Evolutionary conservation across 768 basidiomycete genomes (phyloP).

Genomic region (Auriscalpium microsporum): DNA sequence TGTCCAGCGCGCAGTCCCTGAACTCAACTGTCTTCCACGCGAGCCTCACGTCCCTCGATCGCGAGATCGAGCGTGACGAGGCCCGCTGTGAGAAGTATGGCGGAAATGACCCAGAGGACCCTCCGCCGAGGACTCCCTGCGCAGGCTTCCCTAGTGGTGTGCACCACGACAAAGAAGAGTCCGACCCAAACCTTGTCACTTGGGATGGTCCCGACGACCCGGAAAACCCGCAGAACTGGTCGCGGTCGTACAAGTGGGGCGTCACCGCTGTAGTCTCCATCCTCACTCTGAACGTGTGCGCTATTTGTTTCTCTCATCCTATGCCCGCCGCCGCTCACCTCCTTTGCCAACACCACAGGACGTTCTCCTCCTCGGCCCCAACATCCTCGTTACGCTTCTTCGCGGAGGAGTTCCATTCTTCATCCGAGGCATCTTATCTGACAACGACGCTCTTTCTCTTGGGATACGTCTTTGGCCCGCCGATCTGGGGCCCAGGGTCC

Average conservation of each 20-base stretch:
- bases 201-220: conserved; percentile 7
- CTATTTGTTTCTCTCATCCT: background rate
- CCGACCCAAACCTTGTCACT: background rate
- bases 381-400: background rate
- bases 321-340: too few species aligned
- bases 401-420: background rate
- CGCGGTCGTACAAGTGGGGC: conserved; percentile 1
- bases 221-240: conserved; percentile 9
- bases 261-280: background rate
- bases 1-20: too few species aligned
- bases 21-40: too few species aligned
- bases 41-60: background rate
- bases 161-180: background rate
- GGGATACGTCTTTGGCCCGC: conserved; percentile 6
- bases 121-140: background rate
- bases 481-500: conserved; percentile 14
- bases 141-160: too few species aligned
- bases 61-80: background rate
- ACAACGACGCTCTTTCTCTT: conserved; percentile 7
- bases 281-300: conserved; percentile 1
- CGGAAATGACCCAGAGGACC: background rate
- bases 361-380: conserved; percentile 8
- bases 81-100: background rate
- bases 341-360: background rate
- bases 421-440: conserved; percentile 2